A percentile compares a stretch with the other conserved stretches of the same genome.
Conservation (phyloP, 73 alveolate species). For the Paramecium caudatum region DNA sequence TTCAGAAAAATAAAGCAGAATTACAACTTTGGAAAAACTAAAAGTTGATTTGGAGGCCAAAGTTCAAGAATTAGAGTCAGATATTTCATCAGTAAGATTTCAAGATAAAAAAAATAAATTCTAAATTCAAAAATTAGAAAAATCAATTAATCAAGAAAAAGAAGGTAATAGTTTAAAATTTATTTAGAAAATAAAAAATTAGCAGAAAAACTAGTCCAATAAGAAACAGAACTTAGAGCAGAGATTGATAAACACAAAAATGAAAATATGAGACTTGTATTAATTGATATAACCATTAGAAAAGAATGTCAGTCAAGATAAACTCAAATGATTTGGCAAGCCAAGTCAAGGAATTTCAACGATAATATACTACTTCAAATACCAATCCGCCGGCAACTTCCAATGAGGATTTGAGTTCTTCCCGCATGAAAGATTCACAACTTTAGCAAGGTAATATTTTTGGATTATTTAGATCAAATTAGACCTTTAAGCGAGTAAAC, state of each 20-base stretch:
- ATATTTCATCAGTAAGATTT: background rate
- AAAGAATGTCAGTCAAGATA: background rate
- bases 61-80: background rate
- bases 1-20: background rate
- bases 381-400: no score
- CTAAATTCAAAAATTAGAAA: background rate
- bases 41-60: background rate
- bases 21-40: background rate
- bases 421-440: no score
- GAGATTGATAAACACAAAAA: background rate
- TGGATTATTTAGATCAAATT: background rate
- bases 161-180: background rate
- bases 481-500: background rate
- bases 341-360: no score
- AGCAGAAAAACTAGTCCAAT: background rate
- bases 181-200: background rate
- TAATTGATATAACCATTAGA: background rate
- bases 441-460: constrained; percentile 15
- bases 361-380: no score
- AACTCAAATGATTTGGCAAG: background rate
- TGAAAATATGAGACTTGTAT: background rate
- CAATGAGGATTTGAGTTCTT: no score
- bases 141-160: background rate
- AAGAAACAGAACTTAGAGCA: background rate
- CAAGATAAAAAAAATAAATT: background rate